Conservation (phyloP, 331 rosid species). For the Prunus yedoensis region DNA sequence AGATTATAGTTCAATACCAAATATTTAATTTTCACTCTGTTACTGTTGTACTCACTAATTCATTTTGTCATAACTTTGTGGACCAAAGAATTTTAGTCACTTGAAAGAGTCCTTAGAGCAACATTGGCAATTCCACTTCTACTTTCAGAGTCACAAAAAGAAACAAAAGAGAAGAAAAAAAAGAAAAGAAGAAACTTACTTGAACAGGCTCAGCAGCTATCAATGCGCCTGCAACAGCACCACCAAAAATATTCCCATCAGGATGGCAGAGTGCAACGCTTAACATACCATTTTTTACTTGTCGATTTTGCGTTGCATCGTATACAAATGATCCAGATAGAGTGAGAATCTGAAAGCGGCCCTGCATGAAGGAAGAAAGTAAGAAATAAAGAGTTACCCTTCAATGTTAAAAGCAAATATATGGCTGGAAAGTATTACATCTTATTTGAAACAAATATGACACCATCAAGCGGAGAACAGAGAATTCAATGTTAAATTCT, state of each 20-base stretch:
- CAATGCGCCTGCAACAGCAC: slow-evolving; percentile 32
- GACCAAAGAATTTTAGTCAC: too few relatives aligned
- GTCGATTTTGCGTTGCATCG: neutral
- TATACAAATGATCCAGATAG: slow-evolving; percentile 36
- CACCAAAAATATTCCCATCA: slow-evolving; percentile 47
- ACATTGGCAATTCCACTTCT: neutral
- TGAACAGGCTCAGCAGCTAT: slow-evolving; percentile 53
- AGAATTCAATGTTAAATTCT: too few relatives aligned
- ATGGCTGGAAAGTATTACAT: too few relatives aligned
- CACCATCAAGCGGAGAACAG: too few relatives aligned
- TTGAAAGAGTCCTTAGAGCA: too few relatives aligned
- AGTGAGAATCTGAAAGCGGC: slow-evolving; percentile 44
- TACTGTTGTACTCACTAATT: too few relatives aligned
- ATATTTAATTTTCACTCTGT: too few relatives aligned
- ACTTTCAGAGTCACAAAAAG: neutral
- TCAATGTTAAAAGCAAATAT: too few relatives aligned
- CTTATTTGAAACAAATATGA: too few relatives aligned
- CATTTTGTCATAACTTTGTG: too few relatives aligned
- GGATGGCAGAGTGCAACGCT: slow-evolving; percentile 31
- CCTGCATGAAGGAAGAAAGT: slow-evolving; percentile 31
- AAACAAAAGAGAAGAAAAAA: neutral
- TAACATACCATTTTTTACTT: slow-evolving; percentile 15
- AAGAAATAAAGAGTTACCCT: neutral
- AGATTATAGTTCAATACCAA: too few relatives aligned
- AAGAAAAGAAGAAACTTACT: slow-evolving; percentile 25